These are phyloP conservation scores for Magnusiomyces suaveolens DNA, from an alignment of 1,139 yeast genomes.

Conservation along the genomic window DNA sequence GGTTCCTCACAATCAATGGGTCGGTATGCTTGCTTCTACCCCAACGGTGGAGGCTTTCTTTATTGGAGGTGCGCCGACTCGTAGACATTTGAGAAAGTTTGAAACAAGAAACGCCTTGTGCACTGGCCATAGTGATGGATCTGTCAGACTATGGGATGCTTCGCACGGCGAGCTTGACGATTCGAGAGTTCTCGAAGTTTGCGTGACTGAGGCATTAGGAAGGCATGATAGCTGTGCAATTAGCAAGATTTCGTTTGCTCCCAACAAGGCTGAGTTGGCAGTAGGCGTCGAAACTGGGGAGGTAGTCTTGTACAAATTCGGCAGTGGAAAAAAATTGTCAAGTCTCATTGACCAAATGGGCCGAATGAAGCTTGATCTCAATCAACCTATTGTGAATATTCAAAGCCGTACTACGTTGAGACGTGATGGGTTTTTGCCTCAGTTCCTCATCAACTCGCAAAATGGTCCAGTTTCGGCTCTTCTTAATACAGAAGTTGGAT, in stretches of 20 bases:
- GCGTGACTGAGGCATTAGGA: conserved; percentile 41
- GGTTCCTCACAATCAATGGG: conserved; percentile 62
- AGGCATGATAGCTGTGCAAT: conserved; percentile 40
- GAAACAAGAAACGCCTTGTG: conserved; percentile 57
- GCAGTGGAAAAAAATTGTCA: conserved; percentile 23
- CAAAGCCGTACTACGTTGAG: conserved; percentile 37
- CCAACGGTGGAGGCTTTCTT: conserved; percentile 33
- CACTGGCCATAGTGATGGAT: conserved; percentile 78
- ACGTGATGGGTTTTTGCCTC: conserved; percentile 64
- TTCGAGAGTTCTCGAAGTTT: conserved; percentile 47
- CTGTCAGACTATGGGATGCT: conserved; percentile 70
- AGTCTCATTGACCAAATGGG: conserved; percentile 3
- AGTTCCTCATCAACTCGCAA: conserved; percentile 40
- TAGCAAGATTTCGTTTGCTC: conserved; percentile 58
- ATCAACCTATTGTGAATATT: conserved; percentile 24
- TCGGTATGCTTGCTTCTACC: conserved; percentile 51
- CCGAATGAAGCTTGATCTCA: background rate
- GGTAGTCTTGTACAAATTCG: conserved; percentile 66
- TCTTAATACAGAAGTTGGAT: conserved; percentile 66
- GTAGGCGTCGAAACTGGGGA: conserved; percentile 66
- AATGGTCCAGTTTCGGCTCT: conserved; percentile 48
- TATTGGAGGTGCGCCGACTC: conserved; percentile 70
- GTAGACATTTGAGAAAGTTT: conserved; percentile 45
- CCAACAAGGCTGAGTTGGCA: conserved; percentile 66
- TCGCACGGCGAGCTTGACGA: conserved; percentile 65